Conservation (phyloP, 208 protist genomes). For the Ichthyophonus hoferi region DNA sequence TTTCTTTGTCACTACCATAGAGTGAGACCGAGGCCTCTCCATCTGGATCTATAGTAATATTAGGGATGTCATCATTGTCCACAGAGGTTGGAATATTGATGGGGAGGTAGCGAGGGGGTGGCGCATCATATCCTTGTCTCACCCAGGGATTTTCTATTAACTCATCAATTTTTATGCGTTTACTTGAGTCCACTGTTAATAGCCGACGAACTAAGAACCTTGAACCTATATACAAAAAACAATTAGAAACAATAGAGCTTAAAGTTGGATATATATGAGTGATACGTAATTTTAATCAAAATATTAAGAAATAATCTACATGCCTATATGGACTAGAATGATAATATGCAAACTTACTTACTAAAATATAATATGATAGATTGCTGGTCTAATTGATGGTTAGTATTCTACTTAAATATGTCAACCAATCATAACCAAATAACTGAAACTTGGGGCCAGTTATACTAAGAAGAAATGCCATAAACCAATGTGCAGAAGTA, state of each 20-base stretch:
- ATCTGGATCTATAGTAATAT: too few relatives aligned
- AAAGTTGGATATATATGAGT: too few relatives aligned
- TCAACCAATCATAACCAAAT: background rate
- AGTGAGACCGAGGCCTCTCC: too few relatives aligned
- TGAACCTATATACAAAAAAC: background rate
- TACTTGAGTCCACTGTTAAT: constrained; percentile 36
- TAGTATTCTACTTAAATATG: background rate
- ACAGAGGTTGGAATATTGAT: background rate
- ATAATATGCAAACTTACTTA: too few relatives aligned
- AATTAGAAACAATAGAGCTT: background rate
- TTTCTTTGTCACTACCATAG: too few relatives aligned
- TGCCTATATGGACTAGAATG: background rate
- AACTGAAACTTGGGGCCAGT: background rate
- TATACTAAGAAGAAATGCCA: background rate
- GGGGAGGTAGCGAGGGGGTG: background rate
- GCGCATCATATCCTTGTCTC: constrained; percentile 1
- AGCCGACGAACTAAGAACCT: constrained; percentile 19
- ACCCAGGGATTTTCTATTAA: constrained; percentile 25
- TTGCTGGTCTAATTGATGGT: background rate
- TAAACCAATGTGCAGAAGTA: background rate
- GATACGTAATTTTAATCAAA: background rate
- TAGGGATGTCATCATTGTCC: too few relatives aligned
- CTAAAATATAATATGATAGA: background rate
- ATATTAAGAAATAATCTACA: background rate
- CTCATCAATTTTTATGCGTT: constrained; percentile 31